These are phyloP conservation scores for Cryptococcus deneoformans DNA, from an alignment of 1,284 basidiomycete genomes.

Conservation along the genomic window DNA sequence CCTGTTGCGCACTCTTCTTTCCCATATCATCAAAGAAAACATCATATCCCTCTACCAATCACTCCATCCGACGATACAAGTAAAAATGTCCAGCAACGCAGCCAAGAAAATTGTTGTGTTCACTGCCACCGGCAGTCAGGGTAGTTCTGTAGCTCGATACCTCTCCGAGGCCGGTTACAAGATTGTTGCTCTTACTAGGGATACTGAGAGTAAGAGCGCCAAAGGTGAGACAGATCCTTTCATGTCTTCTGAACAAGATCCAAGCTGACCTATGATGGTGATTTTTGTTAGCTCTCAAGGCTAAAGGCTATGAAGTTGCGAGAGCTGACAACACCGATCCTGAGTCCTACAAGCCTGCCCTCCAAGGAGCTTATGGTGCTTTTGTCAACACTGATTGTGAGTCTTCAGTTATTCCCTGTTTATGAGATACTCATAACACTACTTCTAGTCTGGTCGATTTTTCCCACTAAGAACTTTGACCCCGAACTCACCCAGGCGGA, in stretches of 20 bases:
- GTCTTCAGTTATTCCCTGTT: not conserved
- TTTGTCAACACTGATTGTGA: slow-evolving; percentile 19
- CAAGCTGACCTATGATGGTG: not conserved
- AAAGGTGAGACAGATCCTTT: not conserved
- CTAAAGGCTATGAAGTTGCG: slow-evolving; percentile 16
- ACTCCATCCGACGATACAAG: no score
- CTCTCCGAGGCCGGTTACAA: not conserved
- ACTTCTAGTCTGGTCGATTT: slow-evolving; percentile 6
- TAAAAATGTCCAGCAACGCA: no score
- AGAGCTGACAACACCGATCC: slow-evolving; percentile 27
- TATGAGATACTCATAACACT: not conserved
- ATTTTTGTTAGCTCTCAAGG: not conserved
- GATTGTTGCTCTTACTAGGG: slow-evolving; percentile 1
- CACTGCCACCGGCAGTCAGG: slow-evolving; percentile 7
- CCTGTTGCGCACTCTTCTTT: no score
- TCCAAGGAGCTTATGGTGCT: slow-evolving; percentile 20
- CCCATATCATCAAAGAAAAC: no score
- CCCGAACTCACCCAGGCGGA: slow-evolving; percentile 1
- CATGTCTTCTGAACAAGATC: no score
- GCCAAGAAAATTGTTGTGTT: slow-evolving; percentile 3
- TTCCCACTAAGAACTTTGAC: not conserved
- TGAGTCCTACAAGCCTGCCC: slow-evolving; percentile 14
- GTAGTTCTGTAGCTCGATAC: slow-evolving; percentile 2
- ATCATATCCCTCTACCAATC: no score
- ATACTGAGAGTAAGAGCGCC: not conserved